Evolutionary conservation across 1,139 yeast genomes (phyloP), one percentile per base, ranked within the genome.

Genomic region (Taphrina confusa): DNA sequence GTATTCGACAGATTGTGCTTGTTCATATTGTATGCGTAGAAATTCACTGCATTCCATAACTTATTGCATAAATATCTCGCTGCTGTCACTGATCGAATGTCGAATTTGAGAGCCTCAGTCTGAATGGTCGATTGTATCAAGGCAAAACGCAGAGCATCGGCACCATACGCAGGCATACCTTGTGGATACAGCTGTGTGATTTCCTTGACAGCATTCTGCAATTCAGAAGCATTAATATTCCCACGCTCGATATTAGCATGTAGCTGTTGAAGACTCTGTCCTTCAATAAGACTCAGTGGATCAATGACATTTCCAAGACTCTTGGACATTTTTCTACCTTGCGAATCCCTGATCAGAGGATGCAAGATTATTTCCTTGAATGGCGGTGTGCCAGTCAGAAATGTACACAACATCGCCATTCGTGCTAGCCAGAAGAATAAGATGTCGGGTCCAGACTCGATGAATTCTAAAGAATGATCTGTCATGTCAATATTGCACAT

Each of bases 271-370:
- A 40, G 22, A 12, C 54, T 22, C 3, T 31, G 28, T 8, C 64
- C 64, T 1, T 62, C 47, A 31, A 62, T 61, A 18, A 62, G 31
- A 22, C 57, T 42, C 37, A 55, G 36, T 1, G 64, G 64, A 39
- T 62, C 64, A 12, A 62, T 47, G 20, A 62, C 63, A 55, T 62
- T 62, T 25, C 64, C 63, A 8, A 62, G 44, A 8, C 64, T 61
- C 40, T 62, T 62, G 25, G 64, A 62, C 64, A 62, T 62, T 36
- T 62, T 62, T n/a, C 64, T 23, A 18, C 64, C 64, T 18, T 61
- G 61, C 2, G 63, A 20, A 28, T 62, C 64, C 6, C 64, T 37
- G 18, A 62, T 46, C 20, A 62, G 36, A 22, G 64, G 64, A 55
- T 62, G 64, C 33, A 62, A 54, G 22, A 52, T 34, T 30, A 62